Base-by-base conservation (phyloP, 441 rosid genomes). In the Erodium moschatum region DNA sequence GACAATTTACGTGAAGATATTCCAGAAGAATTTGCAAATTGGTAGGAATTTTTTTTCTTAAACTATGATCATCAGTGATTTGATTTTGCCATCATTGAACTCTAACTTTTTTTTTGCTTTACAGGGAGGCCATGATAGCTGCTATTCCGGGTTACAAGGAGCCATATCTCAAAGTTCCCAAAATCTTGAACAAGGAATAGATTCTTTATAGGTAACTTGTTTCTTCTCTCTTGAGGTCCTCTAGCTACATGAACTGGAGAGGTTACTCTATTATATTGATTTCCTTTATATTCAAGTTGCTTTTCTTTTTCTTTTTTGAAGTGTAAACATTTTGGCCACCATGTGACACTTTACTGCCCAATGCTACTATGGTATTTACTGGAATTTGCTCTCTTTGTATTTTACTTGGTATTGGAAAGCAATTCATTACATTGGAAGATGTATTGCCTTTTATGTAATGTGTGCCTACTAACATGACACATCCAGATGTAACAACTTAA, bases 121-220 rank as follows among this genome's bases (percentile, higher is more conserved):
- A 73, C 80, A 91, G 95, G 80, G 88, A 85, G 35, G 77, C 84
- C 16, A 76, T 86, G 58, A 83, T 85, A 78, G 84, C 82, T 18
- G 77, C 84, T 61, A 64, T 86, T 72, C 97, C 97, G 61, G 84
- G 86, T 77, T 89, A 82, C 42, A 88, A 85, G 71, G 90, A 88
- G 48, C 81, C 89, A 10, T 84, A 82, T 66, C 75, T 87, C 77
- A 83, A 79, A 74, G 89, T 87, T 46, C 89, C 91, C 15, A 88
- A 85, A 80, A 88, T 91, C 67, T 76, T 91, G 69, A 91, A 84
- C 85, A 88, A 88, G 76, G 91, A 88, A 72, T 87, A 70, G 77
- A 42, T 29, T 13, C 19, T 12, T 72, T 65, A n/a, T 6, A 16
- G 76, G 77, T 75, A 79, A 72, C 9, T 31, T 24, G 9, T 60